Base-by-base conservation (phyloP, 1,139 yeast species). In the Blastobotrys malaysiensis region DNA sequence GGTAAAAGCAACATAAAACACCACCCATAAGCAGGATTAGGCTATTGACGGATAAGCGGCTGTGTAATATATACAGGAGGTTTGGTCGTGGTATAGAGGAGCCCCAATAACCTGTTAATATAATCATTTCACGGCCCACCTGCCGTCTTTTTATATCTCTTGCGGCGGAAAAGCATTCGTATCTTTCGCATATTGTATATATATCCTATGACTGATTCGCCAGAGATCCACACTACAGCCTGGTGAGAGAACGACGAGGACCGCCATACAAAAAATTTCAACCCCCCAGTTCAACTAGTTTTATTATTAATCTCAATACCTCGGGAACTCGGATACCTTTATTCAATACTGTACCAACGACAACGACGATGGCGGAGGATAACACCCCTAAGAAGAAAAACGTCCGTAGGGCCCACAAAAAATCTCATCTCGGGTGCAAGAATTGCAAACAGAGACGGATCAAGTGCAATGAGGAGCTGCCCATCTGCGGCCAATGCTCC, bases 361-460 rank as follows among this genome's bases (percentile, higher is more conserved):
- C 7, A 13, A 2, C 6, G 39, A 31, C 11, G 39, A 31, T 31
- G 39, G 3, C 16, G 39, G 39, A 31, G 39, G 39, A 11, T 14
- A 11, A 31, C 39, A 16, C 39, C 5, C 31, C 45, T 18, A 46
- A 47, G 51, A 52, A 52, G 46, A 46, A 53, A 49, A 50, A 54
- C 24, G 36, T 49, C 21, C 73, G 88, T 62, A 69, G 86, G 60
- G 79, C 81, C 57, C 88, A 83, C 67, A 74, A 84, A 57, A 83
- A 83, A 68, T 80, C 85, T 16, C 86, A 82, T 63, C 57, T 73
- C 70, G 75, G 85, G 31, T 83, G 88, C 69, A 82, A 83, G 4
- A 82, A 85, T 44, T 83, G 88, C 69, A 82, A 83, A 62, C 77
- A 80, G 61, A 76, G 88, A 57, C 72, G 88, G 57, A 82, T 83